phyloP scores from a whole-genome alignment of 768 basidiomycete species.

The Tricholomella constricta region DNA sequence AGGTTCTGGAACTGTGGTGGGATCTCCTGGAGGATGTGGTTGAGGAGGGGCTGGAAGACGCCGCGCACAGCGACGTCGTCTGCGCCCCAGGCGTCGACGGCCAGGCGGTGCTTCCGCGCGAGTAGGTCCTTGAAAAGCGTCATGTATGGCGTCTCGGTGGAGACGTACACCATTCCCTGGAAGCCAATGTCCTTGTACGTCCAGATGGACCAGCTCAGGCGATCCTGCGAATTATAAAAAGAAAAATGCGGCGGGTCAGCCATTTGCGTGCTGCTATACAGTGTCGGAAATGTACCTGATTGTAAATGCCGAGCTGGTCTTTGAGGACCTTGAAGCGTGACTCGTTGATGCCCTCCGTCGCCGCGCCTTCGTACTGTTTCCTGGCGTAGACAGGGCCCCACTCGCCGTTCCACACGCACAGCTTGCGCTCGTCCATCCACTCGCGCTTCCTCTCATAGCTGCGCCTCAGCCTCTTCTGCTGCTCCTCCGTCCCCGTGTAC shows the following conservation, averaged over 20 bases:
- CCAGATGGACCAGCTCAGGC: slow-evolving; percentile 84
- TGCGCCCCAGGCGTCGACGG: slow-evolving; percentile 78
- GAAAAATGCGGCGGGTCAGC: no score
- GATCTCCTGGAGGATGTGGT: slow-evolving; percentile 62
- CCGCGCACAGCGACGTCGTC: slow-evolving; percentile 57
- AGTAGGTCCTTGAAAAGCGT: slow-evolving; percentile 68
- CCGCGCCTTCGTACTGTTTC: slow-evolving; percentile 55
- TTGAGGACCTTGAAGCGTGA: slow-evolving; percentile 64
- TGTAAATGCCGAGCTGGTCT: slow-evolving; percentile 75
- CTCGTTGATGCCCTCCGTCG: slow-evolving; percentile 68
- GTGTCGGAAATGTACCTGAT: slow-evolving; percentile 53
- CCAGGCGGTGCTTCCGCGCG: slow-evolving; percentile 76
- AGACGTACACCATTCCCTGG: slow-evolving; percentile 81
- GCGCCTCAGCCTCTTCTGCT: slow-evolving; percentile 49
- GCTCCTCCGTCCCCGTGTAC: slow-evolving; percentile 56
- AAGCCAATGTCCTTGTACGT: slow-evolving; percentile 86
- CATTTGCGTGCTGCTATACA: no score
- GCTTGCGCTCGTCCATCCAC: slow-evolving; percentile 69
- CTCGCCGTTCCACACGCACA: slow-evolving; percentile 81
- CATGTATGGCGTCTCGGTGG: slow-evolving; percentile 72
- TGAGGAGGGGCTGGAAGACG: slow-evolving; percentile 65
- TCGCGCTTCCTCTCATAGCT: slow-evolving; percentile 75
- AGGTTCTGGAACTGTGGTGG: slow-evolving; percentile 51
- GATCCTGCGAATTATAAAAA: no score
- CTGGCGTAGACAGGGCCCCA: slow-evolving; percentile 84